Base-by-base conservation (phyloP, 768 basidiomycete species). In the Amylocystis lapponica region DNA sequence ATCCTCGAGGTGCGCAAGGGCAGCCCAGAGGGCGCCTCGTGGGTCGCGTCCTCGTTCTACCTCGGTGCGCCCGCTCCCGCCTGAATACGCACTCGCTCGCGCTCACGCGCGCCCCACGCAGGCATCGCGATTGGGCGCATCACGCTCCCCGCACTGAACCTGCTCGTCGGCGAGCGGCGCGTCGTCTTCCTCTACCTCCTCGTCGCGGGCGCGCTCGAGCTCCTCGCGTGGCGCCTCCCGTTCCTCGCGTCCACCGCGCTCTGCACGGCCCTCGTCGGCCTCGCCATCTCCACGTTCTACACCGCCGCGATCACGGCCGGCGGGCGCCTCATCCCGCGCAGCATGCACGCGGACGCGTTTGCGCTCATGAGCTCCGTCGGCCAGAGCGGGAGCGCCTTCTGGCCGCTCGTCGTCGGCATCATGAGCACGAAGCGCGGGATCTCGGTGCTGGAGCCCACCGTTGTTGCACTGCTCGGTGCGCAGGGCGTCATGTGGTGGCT, bases 211-310 rank as follows among this genome's bases (percentile, higher is more conserved):
- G 66, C 48, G n/a, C 51, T 60, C 32, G 56, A 60, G 27, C 47
- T 45, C 34, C 27, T 56, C 30, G 54, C 54, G 5, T 58, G 59
- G 59, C 49, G 52, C 37, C 36, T 58, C 16, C 55, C 56, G 25
- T 17, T 52, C 33, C 41, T 56, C 41, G 51, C 52, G 5, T 54
- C 59, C 11, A 60, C 59, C 9, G 59, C 59, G 1, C 42, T 56
- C 29, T 58, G 53, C 30, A 60, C 59, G 9, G 56, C 56, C n/a
- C 44, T 60, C 46, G 54, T 60, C 45, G 59, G 59, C n/a, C 47
- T 60, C 33, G 56, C 51, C 17, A 60, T 60, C 54, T 58, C 56
- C 27, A 60, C 56, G 7, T 60, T 58, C 45, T 60, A 60, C 49
- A 40, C 56, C 8, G 52, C 56, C n/a, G 59, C 53, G 22, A 56